Evolutionary conservation across 805 yeast genomes (phyloP).

Genomic region (Citeromyces matritensis): DNA sequence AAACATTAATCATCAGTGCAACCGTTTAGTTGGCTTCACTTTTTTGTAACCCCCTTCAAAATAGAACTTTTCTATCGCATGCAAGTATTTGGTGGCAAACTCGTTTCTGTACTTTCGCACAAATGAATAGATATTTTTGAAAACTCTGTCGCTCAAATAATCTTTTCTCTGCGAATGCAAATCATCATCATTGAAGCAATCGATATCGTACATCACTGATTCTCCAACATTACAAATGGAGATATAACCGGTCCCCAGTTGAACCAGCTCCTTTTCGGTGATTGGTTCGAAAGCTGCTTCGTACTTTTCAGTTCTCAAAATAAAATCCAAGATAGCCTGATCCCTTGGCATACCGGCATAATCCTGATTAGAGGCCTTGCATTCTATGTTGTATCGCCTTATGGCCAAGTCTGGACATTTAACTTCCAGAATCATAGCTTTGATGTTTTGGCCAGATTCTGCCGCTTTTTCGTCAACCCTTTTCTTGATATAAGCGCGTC

Average conservation of each 20-base stretch:
- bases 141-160: conserved; percentile 7
- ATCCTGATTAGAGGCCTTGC: conserved; percentile 49
- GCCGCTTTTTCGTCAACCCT: conserved; percentile 38
- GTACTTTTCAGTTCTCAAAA: conserved; percentile 39
- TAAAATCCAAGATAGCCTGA: conserved; percentile 42
- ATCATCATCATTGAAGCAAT: conserved; percentile 8
- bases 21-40: no score
- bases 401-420: conserved; percentile 37
- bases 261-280: conserved; percentile 15
- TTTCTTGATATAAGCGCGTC: conserved; percentile 25
- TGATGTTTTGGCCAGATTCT: conserved; percentile 27
- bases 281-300: conserved; percentile 21
- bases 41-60: conserved; percentile 1
- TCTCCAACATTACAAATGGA: conserved; percentile 19
- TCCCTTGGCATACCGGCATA: conserved; percentile 36
- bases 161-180: conserved; percentile 2
- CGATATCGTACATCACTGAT: conserved; percentile 16
- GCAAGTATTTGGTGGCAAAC: conserved; percentile 16
- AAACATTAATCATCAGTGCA: no score
- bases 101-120: conserved; percentile 15
- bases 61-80: conserved; percentile 14
- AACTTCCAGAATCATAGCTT: conserved; percentile 43
- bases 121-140: conserved; percentile 16
- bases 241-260: conserved; percentile 12
- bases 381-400: conserved; percentile 44